These are phyloP conservation scores for Lachnellula cervina DNA, from an alignment of 2,329 filamentous ascomycete genomes.

Conservation along the genomic window DNA sequence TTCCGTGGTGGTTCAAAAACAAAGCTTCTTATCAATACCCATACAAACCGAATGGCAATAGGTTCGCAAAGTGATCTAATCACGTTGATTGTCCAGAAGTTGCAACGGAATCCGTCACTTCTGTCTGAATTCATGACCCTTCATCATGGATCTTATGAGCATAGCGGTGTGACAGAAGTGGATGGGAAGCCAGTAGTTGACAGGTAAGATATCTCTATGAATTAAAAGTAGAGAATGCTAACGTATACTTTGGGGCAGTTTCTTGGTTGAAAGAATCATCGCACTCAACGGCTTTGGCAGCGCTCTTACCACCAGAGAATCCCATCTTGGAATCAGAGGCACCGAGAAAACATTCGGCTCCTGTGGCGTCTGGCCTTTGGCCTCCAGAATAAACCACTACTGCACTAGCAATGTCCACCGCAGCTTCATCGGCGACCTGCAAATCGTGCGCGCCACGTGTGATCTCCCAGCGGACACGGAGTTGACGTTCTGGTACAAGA, in stretches of 20 bases:
- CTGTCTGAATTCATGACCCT: constrained; percentile 4
- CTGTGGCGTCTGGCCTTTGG: constrained; percentile 16
- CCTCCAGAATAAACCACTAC: constrained; percentile 20
- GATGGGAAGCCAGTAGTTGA: constrained; percentile 11
- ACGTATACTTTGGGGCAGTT: constrained; percentile 1
- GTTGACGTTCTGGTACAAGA: constrained; percentile 10
- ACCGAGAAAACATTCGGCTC: constrained; percentile 3
- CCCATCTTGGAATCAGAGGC: neutral
- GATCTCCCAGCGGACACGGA: constrained; percentile 15
- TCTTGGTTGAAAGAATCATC: constrained; percentile 8
- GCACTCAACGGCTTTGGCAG: constrained; percentile 14
- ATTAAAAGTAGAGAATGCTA: neutral
- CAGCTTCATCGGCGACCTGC: constrained; percentile 18
- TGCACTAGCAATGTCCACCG: constrained; percentile 16
- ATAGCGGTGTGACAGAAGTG: neutral
- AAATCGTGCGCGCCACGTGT: constrained; percentile 10
- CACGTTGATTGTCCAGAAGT: constrained; percentile 7
- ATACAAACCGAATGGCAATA: constrained; percentile 3
- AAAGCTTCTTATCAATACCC: constrained; percentile 2
- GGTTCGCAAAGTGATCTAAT: constrained; percentile 8
- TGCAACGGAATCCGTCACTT: constrained; percentile 9
- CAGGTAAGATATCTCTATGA: constrained; percentile 6
- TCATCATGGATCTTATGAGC: constrained; percentile 10
- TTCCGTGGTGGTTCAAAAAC: neutral
- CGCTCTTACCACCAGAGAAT: constrained; percentile 6